phyloP scores from a whole-genome alignment of 139 green algal species.

The Chlamydomonas schloesseri region DNA sequence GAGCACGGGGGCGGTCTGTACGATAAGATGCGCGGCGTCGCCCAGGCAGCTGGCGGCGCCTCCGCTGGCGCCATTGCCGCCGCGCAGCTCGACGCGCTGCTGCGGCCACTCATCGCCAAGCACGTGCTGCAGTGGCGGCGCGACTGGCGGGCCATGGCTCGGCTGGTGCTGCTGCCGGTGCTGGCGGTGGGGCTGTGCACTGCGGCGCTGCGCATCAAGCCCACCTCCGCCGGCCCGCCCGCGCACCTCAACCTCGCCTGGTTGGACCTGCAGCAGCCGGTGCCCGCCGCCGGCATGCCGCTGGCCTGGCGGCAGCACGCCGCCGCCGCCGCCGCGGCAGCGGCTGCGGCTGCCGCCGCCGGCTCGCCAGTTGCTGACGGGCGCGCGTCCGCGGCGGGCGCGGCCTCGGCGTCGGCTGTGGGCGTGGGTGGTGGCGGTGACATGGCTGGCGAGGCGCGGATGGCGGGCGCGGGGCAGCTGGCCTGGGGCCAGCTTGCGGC shows the following conservation, averaged over 20 bases:
- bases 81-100: not conserved
- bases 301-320: not conserved
- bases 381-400: no score
- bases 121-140: not conserved
- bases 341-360: not conserved
- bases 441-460: no score
- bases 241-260: conserved; percentile 6
- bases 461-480: no score
- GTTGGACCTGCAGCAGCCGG: conserved; percentile 2
- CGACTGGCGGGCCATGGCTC: not conserved
- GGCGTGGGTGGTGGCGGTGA: no score
- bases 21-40: no score
- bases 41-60: no score
- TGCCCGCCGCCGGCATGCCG: conserved; percentile 1
- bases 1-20: no score
- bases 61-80: no score
- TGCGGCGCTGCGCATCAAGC: not conserved
- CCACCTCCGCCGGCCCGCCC: not conserved
- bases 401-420: no score
- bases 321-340: not conserved
- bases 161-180: conserved; percentile 30
- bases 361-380: not conserved
- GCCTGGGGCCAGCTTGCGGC: no score
- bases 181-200: conserved; percentile 2
- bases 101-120: not conserved